Base-by-base conservation (phyloP, 176 grass and related monocot species). In the Panicum miliaceum region DNA sequence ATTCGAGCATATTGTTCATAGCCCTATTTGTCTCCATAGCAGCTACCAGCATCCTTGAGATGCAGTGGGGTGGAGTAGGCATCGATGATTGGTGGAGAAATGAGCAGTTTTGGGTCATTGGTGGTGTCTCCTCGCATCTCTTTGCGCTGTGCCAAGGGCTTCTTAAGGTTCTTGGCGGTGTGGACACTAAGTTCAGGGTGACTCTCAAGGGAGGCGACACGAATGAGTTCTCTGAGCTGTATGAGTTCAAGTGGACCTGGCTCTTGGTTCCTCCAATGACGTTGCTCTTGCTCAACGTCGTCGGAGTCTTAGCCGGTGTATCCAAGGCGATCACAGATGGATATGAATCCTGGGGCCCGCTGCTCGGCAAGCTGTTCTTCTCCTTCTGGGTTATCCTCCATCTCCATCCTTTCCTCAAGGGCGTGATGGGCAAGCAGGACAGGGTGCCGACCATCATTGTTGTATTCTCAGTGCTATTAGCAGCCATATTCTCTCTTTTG, bases 21-120 rank as follows among this genome's bases (percentile, higher is more conserved):
- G 79, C 79, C 71, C 79, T 82, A 22, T 82, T 82, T 58, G 65
- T 82, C 79, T 82, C 79, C 50, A 82, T 82, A 82, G 79, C 79
- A 32, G 79, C 65, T 82, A 82, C 79, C 50, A 82, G 79, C 79
- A 71, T 82, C 50, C 79, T 82, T 57, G 79, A 82, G 65, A 82
- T 82, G 79, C 79, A 42, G 18, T 82, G 79, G 79, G 79, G 79
- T 58, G 79, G 65, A 70, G 79, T 82, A 54, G 11, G 65, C 38
- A 58, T 82, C 23, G 51, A 82, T 45, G 79, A 82, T 27, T 82
- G 79, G 79, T 82, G 79, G 79, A 82, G 79, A 82, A 82, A 82
- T 58, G 79, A 82, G 5, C 79, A 82, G 36, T 82, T 82, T 71
- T 82, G 79, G 79, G 79, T 82, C 27, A 82, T 82, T 4, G 65